Evolutionary conservation across 2,329 filamentous ascomycete species (phyloP).

Genomic region (Alternaria brassicae): DNA sequence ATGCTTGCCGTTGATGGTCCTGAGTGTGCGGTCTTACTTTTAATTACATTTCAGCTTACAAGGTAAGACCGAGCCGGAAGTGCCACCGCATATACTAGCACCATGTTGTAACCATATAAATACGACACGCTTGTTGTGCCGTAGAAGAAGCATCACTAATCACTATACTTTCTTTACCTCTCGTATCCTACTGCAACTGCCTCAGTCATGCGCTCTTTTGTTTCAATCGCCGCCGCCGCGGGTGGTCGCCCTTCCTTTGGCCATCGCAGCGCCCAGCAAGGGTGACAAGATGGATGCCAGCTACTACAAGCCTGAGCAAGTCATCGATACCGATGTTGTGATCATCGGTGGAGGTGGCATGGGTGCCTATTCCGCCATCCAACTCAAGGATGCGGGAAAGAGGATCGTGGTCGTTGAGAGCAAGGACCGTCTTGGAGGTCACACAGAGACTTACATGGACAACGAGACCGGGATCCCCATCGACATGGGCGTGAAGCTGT

Average conservation of each 20-base stretch:
- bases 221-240: constrained; percentile 4
- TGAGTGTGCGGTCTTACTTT: neutral
- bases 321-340: constrained; percentile 33
- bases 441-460: constrained; percentile 58
- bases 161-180: neutral
- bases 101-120: neutral
- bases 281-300: constrained; percentile 3
- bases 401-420: constrained; percentile 52
- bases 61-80: neutral
- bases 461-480: constrained; percentile 35
- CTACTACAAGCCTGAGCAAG: neutral
- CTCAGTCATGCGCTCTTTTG: neutral
- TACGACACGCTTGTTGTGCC: neutral
- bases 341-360: constrained; percentile 54
- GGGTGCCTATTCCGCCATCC: constrained; percentile 53
- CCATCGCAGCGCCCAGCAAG: constrained; percentile 2
- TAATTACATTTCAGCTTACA: neutral
- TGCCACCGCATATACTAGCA: neutral
- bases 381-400: constrained; percentile 49
- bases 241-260: constrained; percentile 3
- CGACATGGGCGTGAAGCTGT: constrained; percentile 50
- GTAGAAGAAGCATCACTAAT: neutral
- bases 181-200: neutral
- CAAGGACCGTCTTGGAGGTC: constrained; percentile 54
- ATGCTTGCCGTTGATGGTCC: neutral